phyloP scores from a whole-genome alignment of 2,329 filamentous ascomycete species.

The Penicillium frequentans region DNA sequence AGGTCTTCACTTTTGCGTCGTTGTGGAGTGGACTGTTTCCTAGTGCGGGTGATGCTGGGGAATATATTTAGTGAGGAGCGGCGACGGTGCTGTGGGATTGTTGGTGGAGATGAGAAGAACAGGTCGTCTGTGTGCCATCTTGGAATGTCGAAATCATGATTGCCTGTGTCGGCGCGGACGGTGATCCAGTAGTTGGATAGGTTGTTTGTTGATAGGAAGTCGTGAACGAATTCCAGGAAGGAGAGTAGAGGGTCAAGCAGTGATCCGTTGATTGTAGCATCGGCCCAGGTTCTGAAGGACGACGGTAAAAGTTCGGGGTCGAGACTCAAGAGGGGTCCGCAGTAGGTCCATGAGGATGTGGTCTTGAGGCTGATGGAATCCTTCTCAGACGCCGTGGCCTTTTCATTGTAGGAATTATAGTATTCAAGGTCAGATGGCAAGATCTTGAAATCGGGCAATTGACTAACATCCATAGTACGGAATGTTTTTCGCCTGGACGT shows the following conservation, averaged over 20 bases:
- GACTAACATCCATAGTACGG: constrained; percentile 15
- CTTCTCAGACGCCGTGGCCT: not conserved
- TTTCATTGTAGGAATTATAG: not conserved
- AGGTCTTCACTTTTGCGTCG: not conserved
- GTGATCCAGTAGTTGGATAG: constrained; percentile 51
- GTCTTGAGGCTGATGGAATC: constrained; percentile 15
- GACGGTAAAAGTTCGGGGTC: constrained; percentile 30
- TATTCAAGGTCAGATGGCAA: constrained; percentile 10
- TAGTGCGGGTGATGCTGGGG: not conserved
- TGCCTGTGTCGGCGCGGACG: constrained; percentile 48
- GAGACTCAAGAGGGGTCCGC: constrained; percentile 40
- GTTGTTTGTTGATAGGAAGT: constrained; percentile 36
- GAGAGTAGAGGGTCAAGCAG: constrained; percentile 39
- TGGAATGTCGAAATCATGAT: constrained; percentile 45
- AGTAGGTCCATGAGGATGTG: constrained; percentile 47
- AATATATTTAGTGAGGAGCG: not conserved
- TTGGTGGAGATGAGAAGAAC: constrained; percentile 40
- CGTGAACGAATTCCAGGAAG: constrained; percentile 43
- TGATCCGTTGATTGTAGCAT: constrained; percentile 35
- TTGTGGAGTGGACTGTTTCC: not conserved
- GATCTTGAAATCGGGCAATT: constrained; percentile 19
- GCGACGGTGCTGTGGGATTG: constrained; percentile 11
- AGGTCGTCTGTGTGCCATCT: constrained; percentile 54
- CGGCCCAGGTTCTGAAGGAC: constrained; percentile 43
- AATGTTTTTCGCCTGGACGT: not conserved